Evolutionary conservation across 2,329 filamentous ascomycete species (phyloP).

Genomic region (Blumeria graminis): DNA sequence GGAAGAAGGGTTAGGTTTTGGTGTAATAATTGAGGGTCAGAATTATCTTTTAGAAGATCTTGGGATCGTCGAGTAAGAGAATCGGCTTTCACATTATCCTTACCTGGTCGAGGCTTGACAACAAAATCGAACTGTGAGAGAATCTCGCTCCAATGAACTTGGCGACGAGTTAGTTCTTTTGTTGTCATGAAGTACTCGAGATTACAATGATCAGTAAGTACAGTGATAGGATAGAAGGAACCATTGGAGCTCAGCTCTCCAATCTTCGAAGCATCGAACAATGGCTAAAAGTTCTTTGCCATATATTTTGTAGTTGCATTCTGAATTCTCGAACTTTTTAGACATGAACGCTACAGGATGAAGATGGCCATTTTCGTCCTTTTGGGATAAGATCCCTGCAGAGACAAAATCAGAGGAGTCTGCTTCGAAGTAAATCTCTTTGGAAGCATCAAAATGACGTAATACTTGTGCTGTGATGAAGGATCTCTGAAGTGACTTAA

Average conservation of each 20-base stretch:
- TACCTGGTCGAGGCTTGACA: background rate
- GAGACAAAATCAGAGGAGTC: background rate
- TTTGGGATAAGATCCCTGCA: background rate
- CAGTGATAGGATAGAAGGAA: background rate
- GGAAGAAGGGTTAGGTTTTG: background rate
- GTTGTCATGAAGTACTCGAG: background rate
- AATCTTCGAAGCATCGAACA: background rate
- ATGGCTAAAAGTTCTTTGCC: background rate
- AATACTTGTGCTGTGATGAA: background rate
- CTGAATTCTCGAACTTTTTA: background rate
- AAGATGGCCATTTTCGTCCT: background rate
- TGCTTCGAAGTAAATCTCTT: background rate
- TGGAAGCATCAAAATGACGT: conserved; percentile 1
- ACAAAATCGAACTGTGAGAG: background rate
- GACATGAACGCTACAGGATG: background rate
- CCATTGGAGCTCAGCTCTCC: background rate
- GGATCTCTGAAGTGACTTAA: background rate
- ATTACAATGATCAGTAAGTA: background rate
- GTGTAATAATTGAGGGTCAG: background rate
- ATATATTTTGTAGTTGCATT: background rate
- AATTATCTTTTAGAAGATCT: background rate
- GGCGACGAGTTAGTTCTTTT: background rate
- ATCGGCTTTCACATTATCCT: background rate
- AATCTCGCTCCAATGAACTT: background rate
- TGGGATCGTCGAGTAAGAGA: background rate